Evolutionary conservation across 2,329 filamentous ascomycete species (phyloP).

Genomic region (Macroventuria anomochaeta): DNA sequence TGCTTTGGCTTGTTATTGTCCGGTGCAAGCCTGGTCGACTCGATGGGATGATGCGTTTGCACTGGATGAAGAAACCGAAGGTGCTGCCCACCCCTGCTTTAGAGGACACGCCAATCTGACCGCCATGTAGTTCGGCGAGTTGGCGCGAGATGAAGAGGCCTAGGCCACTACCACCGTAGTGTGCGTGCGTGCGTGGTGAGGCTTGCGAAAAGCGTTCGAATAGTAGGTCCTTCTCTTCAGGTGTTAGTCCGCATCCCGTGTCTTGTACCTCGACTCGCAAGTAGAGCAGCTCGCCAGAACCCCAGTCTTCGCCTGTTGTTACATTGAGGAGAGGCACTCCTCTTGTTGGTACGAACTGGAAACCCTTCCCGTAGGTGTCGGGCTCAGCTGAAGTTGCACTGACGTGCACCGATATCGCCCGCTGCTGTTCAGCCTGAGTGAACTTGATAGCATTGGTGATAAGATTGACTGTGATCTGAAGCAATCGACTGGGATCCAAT

Average conservation of each 20-base stretch:
- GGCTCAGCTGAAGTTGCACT: conserved; percentile 46
- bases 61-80: conserved; percentile 45
- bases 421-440: conserved; percentile 45
- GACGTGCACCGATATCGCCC: conserved; percentile 49
- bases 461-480: conserved; percentile 53
- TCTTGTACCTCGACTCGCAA: conserved; percentile 42
- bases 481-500: conserved; percentile 51
- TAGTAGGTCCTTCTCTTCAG: conserved; percentile 39
- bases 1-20: conserved; percentile 5
- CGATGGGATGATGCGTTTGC: conserved; percentile 23
- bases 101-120: conserved; percentile 44
- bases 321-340: conserved; percentile 21
- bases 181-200: conserved; percentile 44
- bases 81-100: conserved; percentile 40
- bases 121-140: conserved; percentile 46
- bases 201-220: conserved; percentile 45
- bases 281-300: conserved; percentile 34
- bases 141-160: conserved; percentile 47
- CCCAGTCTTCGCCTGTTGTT: conserved; percentile 37
- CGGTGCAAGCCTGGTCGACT: conserved; percentile 7
- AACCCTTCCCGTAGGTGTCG: conserved; percentile 24
- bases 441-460: conserved; percentile 59
- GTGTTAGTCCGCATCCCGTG: conserved; percentile 42
- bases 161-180: conserved; percentile 46
- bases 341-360: conserved; percentile 38